Percentiles rank a stretch among this genome's conserved stretches.
phyloP scores from a whole-genome alignment of 2,329 filamentous ascomycete species.

The Fusarium sp. region DNA sequence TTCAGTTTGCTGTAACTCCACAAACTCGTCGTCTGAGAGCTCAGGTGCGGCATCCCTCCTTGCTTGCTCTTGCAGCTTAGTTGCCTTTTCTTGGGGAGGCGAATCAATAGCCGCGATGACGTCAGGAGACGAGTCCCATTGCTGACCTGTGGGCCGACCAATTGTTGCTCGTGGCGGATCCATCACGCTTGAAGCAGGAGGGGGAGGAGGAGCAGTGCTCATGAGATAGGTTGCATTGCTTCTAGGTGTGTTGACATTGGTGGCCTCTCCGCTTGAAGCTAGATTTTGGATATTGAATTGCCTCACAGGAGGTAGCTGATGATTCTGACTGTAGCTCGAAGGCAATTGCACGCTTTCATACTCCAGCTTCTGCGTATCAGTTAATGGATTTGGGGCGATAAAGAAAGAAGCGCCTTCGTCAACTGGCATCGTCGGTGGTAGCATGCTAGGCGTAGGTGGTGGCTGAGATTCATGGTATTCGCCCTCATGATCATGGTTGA shows the following conservation, averaged over 20 bases:
- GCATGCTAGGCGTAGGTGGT: constrained; percentile 41
- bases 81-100: constrained; percentile 17
- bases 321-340: constrained; percentile 31
- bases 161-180: constrained; percentile 3
- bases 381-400: constrained; percentile 51
- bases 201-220: constrained; percentile 39
- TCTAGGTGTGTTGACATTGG: constrained; percentile 53
- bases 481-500: constrained; percentile 34
- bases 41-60: not conserved
- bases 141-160: constrained; percentile 1
- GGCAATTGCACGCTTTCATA: constrained; percentile 47
- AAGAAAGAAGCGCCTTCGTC: constrained; percentile 49
- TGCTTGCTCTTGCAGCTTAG: constrained; percentile 15
- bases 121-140: constrained; percentile 44
- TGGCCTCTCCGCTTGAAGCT: constrained; percentile 50
- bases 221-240: constrained; percentile 38
- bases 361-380: constrained; percentile 53
- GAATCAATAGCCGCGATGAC: constrained; percentile 36
- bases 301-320: constrained; percentile 32
- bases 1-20: not conserved
- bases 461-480: constrained; percentile 11
- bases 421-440: constrained; percentile 46
- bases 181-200: constrained; percentile 25
- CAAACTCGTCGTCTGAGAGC: constrained; percentile 6
- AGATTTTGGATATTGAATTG: constrained; percentile 36